Percentiles rank a stretch among this genome's conserved stretches.
Evolutionary conservation across 2,329 filamentous ascomycete genomes (phyloP).

Genomic region (Colletotrichum agaves): DNA sequence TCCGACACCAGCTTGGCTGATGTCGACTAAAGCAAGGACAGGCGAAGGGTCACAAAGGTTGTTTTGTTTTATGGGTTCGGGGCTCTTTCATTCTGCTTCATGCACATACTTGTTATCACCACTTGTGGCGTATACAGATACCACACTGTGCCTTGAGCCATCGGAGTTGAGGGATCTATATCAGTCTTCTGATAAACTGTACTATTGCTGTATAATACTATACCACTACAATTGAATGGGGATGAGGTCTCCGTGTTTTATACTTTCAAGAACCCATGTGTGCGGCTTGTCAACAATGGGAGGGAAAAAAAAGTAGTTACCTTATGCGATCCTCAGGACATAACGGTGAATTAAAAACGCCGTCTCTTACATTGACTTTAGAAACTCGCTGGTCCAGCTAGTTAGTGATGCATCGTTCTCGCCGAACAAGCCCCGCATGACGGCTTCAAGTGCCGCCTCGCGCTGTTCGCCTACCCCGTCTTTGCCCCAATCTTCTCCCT

Average conservation of each 20-base stretch:
- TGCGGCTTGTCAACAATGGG: too few species aligned
- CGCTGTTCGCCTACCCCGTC: too few species aligned
- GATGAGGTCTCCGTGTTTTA: neutral
- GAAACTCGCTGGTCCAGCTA: too few species aligned
- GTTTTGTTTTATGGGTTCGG: slow-evolving; percentile 1
- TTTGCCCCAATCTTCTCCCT: too few species aligned
- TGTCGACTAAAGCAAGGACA: slow-evolving; percentile 40
- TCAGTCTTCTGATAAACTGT: slow-evolving; percentile 30
- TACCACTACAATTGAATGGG: slow-evolving; percentile 11
- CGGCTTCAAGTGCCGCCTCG: too few species aligned
- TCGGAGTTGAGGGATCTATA: slow-evolving; percentile 31
- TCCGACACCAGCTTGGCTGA: slow-evolving; percentile 43
- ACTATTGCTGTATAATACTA: slow-evolving; percentile 35
- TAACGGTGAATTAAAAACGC: too few species aligned
- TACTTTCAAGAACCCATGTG: neutral
- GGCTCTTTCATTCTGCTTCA: slow-evolving; percentile 20
- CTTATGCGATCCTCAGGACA: too few species aligned
- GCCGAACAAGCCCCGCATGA: too few species aligned
- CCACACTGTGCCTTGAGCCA: slow-evolving; percentile 8
- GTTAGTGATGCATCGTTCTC: too few species aligned
- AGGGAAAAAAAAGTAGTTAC: too few species aligned
- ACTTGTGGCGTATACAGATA: slow-evolving; percentile 7
- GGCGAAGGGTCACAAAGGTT: neutral
- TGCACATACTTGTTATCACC: slow-evolving; percentile 27
- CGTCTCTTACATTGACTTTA: too few species aligned